Evolutionary conservation across 768 basidiomycete species (phyloP).

Genomic region (Mycena vitilis): DNA sequence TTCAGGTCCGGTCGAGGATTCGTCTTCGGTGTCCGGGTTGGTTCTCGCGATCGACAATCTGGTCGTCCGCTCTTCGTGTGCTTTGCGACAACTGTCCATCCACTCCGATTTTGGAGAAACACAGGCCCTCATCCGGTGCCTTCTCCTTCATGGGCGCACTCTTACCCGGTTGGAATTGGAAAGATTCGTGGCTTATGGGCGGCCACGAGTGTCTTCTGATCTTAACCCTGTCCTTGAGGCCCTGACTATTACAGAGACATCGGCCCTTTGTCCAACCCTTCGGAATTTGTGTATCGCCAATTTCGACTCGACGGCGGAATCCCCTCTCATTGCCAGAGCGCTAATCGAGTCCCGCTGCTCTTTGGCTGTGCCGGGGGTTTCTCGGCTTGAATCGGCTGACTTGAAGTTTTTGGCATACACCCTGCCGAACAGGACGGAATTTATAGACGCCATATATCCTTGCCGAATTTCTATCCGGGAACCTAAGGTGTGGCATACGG

Average conservation of each 20-base stretch:
- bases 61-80: conserved; percentile 5
- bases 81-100: not conserved
- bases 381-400: not conserved
- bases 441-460: not conserved
- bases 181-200: no score
- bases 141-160: not conserved
- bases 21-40: not conserved
- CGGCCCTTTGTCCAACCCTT: conserved; percentile 1
- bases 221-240: not conserved
- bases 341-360: conserved; percentile 10
- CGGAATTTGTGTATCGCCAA: not conserved
- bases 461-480: not conserved
- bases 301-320: not conserved
- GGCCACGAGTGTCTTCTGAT: not conserved
- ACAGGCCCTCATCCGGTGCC: not conserved
- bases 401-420: not conserved
- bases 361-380: not conserved
- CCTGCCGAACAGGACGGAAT: not conserved
- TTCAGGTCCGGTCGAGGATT: not conserved
- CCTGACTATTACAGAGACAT: not conserved
- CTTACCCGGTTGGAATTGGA: not conserved
- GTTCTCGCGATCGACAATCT: not conserved
- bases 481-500: no score
- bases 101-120: not conserved
- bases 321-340: not conserved